phyloP scores from a whole-genome alignment of 1,284 basidiomycete genomes.

The Farysia itapuensis region DNA sequence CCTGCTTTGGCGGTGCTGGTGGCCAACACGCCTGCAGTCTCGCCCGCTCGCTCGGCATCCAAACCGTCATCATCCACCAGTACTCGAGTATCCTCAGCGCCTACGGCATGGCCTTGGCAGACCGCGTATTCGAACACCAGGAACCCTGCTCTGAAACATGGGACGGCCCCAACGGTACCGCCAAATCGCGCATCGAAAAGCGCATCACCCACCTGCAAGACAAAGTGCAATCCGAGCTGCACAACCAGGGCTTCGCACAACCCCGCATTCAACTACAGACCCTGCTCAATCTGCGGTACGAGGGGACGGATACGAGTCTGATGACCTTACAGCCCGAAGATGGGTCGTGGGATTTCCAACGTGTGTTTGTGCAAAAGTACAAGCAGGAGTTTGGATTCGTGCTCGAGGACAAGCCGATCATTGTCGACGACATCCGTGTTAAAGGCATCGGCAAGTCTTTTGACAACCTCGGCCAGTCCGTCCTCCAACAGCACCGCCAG shows the following conservation, averaged over 20 bases:
- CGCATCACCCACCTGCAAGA: slow-evolving; percentile 64
- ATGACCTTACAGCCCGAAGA: slow-evolving; percentile 73
- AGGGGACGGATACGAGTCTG: slow-evolving; percentile 80
- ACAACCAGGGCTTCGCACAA: slow-evolving; percentile 76
- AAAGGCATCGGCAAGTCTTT: slow-evolving; percentile 80
- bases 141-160: slow-evolving; percentile 79
- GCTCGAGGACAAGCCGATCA: slow-evolving; percentile 73
- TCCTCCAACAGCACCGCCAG: slow-evolving; percentile 69
- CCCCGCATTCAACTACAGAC: slow-evolving; percentile 73
- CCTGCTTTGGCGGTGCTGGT: slow-evolving; percentile 87
- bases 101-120: slow-evolving; percentile 83
- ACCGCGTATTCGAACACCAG: slow-evolving; percentile 74
- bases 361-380: slow-evolving; percentile 68
- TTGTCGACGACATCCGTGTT: slow-evolving; percentile 90
- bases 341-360: slow-evolving; percentile 73
- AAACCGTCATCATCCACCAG: slow-evolving; percentile 79
- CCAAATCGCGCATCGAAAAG: slow-evolving; percentile 16
- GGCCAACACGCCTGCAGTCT: slow-evolving; percentile 91
- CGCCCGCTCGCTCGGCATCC: slow-evolving; percentile 76
- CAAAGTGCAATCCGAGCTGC: slow-evolving; percentile 69
- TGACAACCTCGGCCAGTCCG: slow-evolving; percentile 75
- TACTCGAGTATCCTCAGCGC: slow-evolving; percentile 86
- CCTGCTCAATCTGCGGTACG: slow-evolving; percentile 69
- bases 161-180: slow-evolving; percentile 6
- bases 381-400: slow-evolving; percentile 78